Evolutionary conservation across 805 yeast species (phyloP), one percentile per base, ranked within the genome.

Genomic region (Barnettozyma botsteinii): DNA sequence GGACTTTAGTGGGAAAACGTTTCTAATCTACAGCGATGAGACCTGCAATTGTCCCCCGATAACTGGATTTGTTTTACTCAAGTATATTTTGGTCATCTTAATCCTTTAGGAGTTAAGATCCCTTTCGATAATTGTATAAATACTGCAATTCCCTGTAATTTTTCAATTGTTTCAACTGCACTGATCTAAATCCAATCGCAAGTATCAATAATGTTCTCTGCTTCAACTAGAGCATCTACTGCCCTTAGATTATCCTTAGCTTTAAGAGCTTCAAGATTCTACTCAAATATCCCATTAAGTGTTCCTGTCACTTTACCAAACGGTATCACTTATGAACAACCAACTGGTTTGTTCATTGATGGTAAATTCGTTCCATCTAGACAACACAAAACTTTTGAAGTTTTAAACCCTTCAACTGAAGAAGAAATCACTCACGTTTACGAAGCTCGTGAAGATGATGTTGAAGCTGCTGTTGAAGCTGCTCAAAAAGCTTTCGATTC

Each of bases 391-490:
- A 78, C 81, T 14, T 73, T 83, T 49, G 80, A 58, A 43, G 79
- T 79, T 15, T 59, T 78, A 41, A 70, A 79, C 57, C 93, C 94
- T 21, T 69, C 86, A 15, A 82, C 89, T 31, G 93, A 84, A 62
- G 81, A 82, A 57, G 72, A 67, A 43, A 75, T 85, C 49, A 69
- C 81, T 38, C 72, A 72, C 37, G 78, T 85, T 37, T 79, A 83
- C 57, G 89, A 82, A 58, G 95, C 93, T 37, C 69, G 74, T 47
- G 79, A 66, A 35, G 88, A 73, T 41, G 95, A 86, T 60, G 80
- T 86, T 35, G 93, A 87, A 50, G 44, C 65, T 40, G 98, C 98
- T 14, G 95, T 91, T 25, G 74, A 77, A 20, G 94, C 95, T 27
- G 97, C 97, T 33, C 68, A 74, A 48, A 69, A 67, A 30, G 96